Percentiles rank a stretch among this genome's conserved stretches.
Evolutionary conservation across 495 filamentous ascomycete species (phyloP).

Genomic region (Astrothelium macrocarpum): DNA sequence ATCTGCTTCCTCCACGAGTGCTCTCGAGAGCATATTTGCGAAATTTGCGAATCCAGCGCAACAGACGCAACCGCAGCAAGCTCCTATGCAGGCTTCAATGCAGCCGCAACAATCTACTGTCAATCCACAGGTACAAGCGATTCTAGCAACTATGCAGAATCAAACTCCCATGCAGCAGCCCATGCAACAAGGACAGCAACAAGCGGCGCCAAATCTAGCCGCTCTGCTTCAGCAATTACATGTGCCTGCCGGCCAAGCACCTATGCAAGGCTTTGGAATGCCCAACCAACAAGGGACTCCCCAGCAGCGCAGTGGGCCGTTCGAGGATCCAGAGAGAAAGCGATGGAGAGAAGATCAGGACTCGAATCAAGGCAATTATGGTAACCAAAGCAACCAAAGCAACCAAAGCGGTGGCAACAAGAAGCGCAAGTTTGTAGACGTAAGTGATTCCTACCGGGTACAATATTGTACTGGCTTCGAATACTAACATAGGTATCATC

Average conservation of each 20-base stretch:
- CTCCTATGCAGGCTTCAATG: background rate
- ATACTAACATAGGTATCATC: background rate
- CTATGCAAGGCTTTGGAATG: conserved; percentile 6
- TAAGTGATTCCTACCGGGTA: conserved; percentile 8
- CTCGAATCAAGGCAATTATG: background rate
- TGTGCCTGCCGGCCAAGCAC: background rate
- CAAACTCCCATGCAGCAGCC: background rate
- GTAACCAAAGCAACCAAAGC: background rate
- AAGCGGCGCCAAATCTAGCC: background rate
- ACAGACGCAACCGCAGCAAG: conserved; percentile 1
- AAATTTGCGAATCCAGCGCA: conserved; percentile 31
- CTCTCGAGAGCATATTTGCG: conserved; percentile 43
- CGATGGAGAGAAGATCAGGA: background rate
- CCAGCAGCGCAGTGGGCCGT: background rate
- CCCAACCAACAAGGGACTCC: background rate
- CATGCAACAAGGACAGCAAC: conserved; percentile 4
- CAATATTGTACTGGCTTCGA: conserved; percentile 6
- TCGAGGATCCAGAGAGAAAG: background rate
- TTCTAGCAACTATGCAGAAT: conserved; percentile 4
- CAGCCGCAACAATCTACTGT: conserved; percentile 7
- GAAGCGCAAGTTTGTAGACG: conserved; percentile 8
- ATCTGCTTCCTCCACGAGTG: conserved; percentile 25
- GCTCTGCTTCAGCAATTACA: background rate
- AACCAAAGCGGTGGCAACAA: conserved; percentile 3
- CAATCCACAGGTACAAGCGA: conserved; percentile 2